These are phyloP conservation scores for Penicillium janthinellum DNA, from an alignment of 2,329 filamentous ascomycete genomes.

Conservation along the genomic window DNA sequence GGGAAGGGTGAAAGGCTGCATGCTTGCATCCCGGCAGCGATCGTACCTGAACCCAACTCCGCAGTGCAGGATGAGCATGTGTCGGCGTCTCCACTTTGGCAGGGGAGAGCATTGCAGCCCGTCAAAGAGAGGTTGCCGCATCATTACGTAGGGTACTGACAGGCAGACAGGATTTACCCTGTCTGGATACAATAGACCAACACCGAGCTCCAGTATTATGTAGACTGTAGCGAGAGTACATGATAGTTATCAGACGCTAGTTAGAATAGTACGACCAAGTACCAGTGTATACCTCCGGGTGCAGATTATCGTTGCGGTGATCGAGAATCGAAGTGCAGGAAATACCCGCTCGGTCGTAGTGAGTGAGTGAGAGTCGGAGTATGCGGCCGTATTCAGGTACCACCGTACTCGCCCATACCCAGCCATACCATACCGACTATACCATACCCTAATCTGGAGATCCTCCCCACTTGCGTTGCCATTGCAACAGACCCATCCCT, in stretches of 20 bases:
- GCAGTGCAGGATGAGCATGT: conserved; percentile 7
- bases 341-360: not conserved
- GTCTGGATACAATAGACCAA: not conserved
- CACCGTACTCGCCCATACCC: not conserved
- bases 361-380: not conserved
- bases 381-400: not conserved
- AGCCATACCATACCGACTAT: conserved; percentile 11
- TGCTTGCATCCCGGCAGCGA: conserved; percentile 12
- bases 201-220: not conserved
- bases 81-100: conserved; percentile 3
- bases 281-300: no score
- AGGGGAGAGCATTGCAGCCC: conserved; percentile 2
- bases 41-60: conserved; percentile 11
- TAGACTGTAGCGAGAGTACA: not conserved
- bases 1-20: conserved; percentile 1
- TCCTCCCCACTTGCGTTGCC: conserved; percentile 46
- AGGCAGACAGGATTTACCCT: not conserved
- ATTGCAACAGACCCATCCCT: conserved; percentile 47
- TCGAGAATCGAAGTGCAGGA: not conserved
- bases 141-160: conserved; percentile 12
- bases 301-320: not conserved
- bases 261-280: not conserved
- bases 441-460: conserved; percentile 35
- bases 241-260: not conserved
- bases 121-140: not conserved